Evolutionary conservation across 352 stramenopile genomes (phyloP).

Genomic region (Globisporangium mamillatum): DNA sequence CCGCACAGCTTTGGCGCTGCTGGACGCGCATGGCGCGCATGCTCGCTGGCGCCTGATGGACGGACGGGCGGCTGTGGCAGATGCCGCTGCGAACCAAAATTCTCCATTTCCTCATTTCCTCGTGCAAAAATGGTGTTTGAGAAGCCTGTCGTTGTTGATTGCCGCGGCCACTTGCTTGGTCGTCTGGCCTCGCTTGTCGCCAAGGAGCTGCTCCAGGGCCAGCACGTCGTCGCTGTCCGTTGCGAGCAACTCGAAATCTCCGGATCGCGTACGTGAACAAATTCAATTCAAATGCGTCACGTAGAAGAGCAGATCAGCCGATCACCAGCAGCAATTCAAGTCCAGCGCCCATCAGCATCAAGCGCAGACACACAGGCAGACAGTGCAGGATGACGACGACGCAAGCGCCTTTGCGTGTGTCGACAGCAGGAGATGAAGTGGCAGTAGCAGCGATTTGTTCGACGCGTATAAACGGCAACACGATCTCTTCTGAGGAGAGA

Average conservation of each 20-base stretch:
- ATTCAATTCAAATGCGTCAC: not conserved
- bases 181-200: constrained; percentile 97
- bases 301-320: not conserved
- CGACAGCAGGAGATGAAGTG: not conserved
- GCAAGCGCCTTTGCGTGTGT: not conserved
- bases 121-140: constrained; percentile 90
- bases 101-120: constrained; percentile 74
- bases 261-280: constrained; percentile 88
- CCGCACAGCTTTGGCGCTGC: not conserved
- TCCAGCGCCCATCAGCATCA: not conserved
- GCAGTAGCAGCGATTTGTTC: constrained; percentile 5
- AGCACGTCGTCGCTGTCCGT: constrained; percentile 98
- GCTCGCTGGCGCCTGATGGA: not conserved
- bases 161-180: constrained; percentile 97
- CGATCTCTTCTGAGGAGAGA: constrained; percentile 13
- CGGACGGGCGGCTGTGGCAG: too few relatives aligned
- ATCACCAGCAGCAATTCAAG: not conserved
- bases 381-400: not conserved
- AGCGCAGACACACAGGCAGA: not conserved
- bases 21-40: not conserved
- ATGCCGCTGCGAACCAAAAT: not conserved
- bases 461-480: constrained; percentile 1
- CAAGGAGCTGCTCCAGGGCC: constrained; percentile 99
- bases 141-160: constrained; percentile 97
- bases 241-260: constrained; percentile 99